A percentile compares a stretch with the other conserved stretches of the same genome.
Conservation (phyloP, 208 protist genomes). For the Leishmania braziliensis region DNA sequence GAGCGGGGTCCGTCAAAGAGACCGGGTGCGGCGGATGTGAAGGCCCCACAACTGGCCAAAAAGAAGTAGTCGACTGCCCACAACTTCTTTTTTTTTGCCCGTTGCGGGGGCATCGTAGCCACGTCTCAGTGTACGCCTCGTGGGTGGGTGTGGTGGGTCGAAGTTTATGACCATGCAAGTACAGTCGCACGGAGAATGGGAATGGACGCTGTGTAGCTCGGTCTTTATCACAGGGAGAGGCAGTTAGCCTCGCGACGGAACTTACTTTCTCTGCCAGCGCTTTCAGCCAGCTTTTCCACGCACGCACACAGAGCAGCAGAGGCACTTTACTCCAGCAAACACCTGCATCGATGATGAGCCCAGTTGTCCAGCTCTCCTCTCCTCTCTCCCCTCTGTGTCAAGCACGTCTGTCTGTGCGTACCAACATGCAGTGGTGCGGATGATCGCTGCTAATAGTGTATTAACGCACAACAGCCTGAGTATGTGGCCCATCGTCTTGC, state of each 20-base stretch:
- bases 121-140: neutral
- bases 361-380: neutral
- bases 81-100: neutral
- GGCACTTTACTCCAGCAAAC: neutral
- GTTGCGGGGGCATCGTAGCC: neutral
- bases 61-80: slow-evolving; percentile 30
- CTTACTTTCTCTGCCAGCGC: neutral
- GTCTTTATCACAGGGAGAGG: neutral
- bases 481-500: neutral
- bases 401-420: neutral
- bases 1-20: slow-evolving; percentile 77
- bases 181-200: neutral
- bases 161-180: neutral
- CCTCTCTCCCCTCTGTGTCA: neutral
- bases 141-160: neutral
- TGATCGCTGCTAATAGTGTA: neutral
- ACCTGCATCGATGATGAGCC: neutral
- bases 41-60: slow-evolving; percentile 19
- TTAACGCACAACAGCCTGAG: neutral
- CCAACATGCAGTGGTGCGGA: neutral
- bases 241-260: neutral
- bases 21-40: slow-evolving; percentile 42
- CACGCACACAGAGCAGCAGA: neutral
- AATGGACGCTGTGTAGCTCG: neutral
- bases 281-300: neutral